These are phyloP conservation scores for Pulicaria dysenterica DNA, from an alignment of 129 eudicot species.

Conservation along the genomic window DNA sequence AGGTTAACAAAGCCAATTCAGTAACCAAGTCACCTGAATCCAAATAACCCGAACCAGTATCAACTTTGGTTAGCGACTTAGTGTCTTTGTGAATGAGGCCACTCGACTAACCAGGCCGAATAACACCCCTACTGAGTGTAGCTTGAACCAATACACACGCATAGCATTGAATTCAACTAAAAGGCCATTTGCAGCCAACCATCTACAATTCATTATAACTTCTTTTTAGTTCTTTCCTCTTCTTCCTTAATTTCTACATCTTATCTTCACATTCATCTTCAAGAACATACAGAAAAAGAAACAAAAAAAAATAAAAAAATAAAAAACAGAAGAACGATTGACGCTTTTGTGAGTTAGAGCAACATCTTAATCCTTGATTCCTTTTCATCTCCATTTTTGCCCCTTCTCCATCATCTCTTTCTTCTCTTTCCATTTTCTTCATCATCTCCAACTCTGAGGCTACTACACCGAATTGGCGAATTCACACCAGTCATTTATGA, in stretches of 20 bases:
- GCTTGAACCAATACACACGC: too few relatives aligned
- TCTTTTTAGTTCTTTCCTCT: not conserved
- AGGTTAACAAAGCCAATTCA: too few relatives aligned
- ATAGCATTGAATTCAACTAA: too few relatives aligned
- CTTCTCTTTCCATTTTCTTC: not conserved
- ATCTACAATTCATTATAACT: not conserved
- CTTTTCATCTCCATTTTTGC: not conserved
- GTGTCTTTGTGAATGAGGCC: too few relatives aligned
- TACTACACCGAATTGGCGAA: not conserved
- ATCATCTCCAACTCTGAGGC: not conserved
- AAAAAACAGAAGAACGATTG: not conserved
- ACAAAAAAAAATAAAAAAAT: too few relatives aligned
- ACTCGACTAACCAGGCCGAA: too few relatives aligned
- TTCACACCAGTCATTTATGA: not conserved
- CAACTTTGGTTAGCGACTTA: too few relatives aligned
- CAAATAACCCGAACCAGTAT: too few relatives aligned
- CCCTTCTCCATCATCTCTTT: conserved; percentile 1
- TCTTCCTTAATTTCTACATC: not conserved
- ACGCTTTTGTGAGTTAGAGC: not conserved
- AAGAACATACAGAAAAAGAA: too few relatives aligned
- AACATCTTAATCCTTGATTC: conserved; percentile 15
- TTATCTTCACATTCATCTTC: conserved; percentile 7
- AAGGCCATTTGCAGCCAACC: too few relatives aligned
- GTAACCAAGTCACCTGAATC: too few relatives aligned
- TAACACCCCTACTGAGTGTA: too few relatives aligned